These are phyloP conservation scores for Nymphaea thermarum DNA, from an alignment of 164 flowering plant species.

Conservation along the genomic window DNA sequence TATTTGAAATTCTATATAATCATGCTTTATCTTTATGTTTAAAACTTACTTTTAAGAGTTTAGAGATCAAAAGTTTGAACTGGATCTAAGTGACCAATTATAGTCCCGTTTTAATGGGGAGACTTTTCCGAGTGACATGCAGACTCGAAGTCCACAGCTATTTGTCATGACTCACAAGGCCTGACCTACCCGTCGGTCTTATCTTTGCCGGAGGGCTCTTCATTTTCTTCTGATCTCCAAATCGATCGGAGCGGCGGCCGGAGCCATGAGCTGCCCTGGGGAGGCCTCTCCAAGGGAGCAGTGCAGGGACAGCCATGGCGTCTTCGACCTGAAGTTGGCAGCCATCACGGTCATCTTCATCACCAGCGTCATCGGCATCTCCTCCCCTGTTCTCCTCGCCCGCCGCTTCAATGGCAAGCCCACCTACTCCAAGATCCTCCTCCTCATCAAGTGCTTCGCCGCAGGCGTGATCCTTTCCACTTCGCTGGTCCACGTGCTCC, in stretches of 20 bases:
- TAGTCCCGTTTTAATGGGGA: no score
- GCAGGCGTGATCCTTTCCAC: slow-evolving; percentile 80
- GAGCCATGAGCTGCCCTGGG: slow-evolving; percentile 18
- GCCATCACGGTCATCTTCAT: slow-evolving; percentile 38
- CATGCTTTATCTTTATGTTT: no score
- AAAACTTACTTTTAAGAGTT: no score
- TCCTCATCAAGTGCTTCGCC: slow-evolving; percentile 73
- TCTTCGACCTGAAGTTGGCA: slow-evolving; percentile 43
- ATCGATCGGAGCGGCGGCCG: slow-evolving; percentile 1
- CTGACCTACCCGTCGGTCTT: no score
- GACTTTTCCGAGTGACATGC: no score
- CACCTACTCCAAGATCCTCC: slow-evolving; percentile 28
- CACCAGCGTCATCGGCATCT: slow-evolving; percentile 49
- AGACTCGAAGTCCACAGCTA: no score
- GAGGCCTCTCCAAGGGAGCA: slow-evolving; percentile 19
- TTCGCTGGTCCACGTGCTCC: slow-evolving; percentile 71
- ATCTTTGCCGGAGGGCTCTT: no score
- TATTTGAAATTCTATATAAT: no score
- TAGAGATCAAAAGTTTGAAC: no score
- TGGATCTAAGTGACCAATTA: no score
- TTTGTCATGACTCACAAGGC: no score
- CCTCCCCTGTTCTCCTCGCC: slow-evolving; percentile 47
- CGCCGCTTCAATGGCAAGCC: slow-evolving; percentile 44
- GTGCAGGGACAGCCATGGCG: slow-evolving; percentile 43
- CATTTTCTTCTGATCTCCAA: no score